These are phyloP conservation scores for Paramecium sexaurelia DNA, from an alignment of 73 alveolate genomes.

Conservation along the genomic window DNA sequence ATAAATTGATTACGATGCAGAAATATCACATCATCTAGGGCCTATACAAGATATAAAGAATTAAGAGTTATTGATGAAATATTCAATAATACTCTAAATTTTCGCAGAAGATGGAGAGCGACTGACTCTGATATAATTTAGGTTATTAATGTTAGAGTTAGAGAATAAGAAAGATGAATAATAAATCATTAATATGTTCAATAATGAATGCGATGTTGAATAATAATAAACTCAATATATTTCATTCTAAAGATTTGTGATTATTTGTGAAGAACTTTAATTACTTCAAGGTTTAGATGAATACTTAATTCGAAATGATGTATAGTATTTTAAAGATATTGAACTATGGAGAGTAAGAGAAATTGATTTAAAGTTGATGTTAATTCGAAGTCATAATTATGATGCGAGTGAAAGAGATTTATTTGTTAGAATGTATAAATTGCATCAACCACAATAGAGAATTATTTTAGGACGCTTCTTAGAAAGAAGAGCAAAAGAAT, in stretches of 20 bases:
- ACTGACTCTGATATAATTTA: not conserved
- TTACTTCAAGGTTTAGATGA: not conserved
- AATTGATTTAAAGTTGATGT: constrained; percentile 25
- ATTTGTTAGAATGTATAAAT: not conserved
- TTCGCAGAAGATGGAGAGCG: not conserved
- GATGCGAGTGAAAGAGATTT: constrained; percentile 37
- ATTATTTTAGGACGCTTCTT: constrained; percentile 35
- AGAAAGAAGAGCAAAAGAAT: constrained; percentile 52
- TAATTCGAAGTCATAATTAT: constrained; percentile 35
- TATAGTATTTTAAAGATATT: constrained; percentile 1
- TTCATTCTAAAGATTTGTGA: not conserved
- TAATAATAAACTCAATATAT: not conserved
- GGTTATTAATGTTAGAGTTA: not conserved
- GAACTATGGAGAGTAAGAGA: constrained; percentile 49
- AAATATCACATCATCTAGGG: not conserved
- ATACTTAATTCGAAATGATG: not conserved
- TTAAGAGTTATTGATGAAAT: not conserved
- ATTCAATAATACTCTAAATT: not conserved
- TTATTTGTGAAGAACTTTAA: constrained; percentile 12
- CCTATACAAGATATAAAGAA: not conserved
- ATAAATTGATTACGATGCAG: constrained; percentile 35
- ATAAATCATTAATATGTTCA: not conserved
- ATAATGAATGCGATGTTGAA: constrained; percentile 41
- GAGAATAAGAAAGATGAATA: not conserved
- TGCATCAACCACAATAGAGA: constrained; percentile 8